These are phyloP conservation scores for Fusarium secorum DNA, from an alignment of 2,329 filamentous ascomycete species.

Conservation along the genomic window DNA sequence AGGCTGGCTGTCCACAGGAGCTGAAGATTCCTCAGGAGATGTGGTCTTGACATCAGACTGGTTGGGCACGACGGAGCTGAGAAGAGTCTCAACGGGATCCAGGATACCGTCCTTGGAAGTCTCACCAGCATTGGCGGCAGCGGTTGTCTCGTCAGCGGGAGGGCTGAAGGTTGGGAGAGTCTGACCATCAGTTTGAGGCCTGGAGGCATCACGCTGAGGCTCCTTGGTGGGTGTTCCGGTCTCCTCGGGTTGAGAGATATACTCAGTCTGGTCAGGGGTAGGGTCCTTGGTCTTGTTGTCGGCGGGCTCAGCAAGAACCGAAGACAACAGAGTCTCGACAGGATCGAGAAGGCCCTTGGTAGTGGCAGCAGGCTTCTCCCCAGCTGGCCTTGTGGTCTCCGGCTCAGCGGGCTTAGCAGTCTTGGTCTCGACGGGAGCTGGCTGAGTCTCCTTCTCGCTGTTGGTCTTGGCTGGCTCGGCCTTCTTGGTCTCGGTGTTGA, in stretches of 20 bases:
- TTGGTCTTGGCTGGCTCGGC: neutral
- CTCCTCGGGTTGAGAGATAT: slow-evolving; percentile 7
- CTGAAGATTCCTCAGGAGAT: slow-evolving; percentile 8
- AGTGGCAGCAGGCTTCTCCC: slow-evolving; percentile 18
- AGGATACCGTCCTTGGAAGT: slow-evolving; percentile 32
- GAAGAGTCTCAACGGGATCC: slow-evolving; percentile 36
- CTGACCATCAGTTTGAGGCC: slow-evolving; percentile 8
- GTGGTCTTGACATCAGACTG: slow-evolving; percentile 13
- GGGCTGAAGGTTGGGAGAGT: slow-evolving; percentile 18
- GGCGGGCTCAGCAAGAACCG: slow-evolving; percentile 18
- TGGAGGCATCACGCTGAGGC: slow-evolving; percentile 22
- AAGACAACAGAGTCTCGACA: slow-evolving; percentile 29
- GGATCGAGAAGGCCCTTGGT: slow-evolving; percentile 33
- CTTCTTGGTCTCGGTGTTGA: slow-evolving; percentile 8
- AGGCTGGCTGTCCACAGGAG: slow-evolving; percentile 10
- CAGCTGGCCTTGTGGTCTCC: slow-evolving; percentile 2
- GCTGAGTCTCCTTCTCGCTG: neutral
- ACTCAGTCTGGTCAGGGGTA: slow-evolving; percentile 16
- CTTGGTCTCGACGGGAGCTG: slow-evolving; percentile 4
- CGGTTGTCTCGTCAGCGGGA: slow-evolving; percentile 14
- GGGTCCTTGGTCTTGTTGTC: slow-evolving; percentile 15
- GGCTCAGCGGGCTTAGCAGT: slow-evolving; percentile 16
- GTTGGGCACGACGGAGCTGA: slow-evolving; percentile 29
- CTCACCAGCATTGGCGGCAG: slow-evolving; percentile 6
- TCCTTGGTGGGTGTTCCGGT: slow-evolving; percentile 18